Conservation (phyloP, 2,329 filamentous ascomycete genomes). For the Periconia digitata region DNA sequence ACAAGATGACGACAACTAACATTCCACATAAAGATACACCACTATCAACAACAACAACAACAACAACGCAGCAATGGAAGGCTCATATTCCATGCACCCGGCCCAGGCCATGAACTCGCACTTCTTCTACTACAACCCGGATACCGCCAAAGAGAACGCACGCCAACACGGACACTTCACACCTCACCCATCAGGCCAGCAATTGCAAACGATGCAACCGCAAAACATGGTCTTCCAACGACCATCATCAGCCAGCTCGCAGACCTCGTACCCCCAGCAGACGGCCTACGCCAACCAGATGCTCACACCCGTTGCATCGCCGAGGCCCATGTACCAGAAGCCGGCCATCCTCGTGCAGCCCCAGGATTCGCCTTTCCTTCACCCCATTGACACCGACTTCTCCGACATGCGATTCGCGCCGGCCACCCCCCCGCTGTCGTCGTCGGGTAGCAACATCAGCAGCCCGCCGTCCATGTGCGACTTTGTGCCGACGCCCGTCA, state of each 20-base stretch:
- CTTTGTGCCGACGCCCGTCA: conserved; percentile 78
- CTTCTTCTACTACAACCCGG: conserved; percentile 86
- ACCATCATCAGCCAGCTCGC: conserved; percentile 67
- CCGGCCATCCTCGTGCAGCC: conserved; percentile 68
- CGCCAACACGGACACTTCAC: conserved; percentile 77
- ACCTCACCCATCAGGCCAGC: conserved; percentile 50
- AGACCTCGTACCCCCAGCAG: conserved; percentile 48
- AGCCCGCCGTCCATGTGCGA: conserved; percentile 78
- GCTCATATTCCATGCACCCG: conserved; percentile 57
- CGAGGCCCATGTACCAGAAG: conserved; percentile 73
- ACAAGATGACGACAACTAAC: conserved; percentile 1
- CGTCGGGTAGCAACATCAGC: conserved; percentile 79
- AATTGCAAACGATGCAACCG: conserved; percentile 44
- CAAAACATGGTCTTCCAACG: conserved; percentile 52
- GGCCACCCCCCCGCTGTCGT: conserved; percentile 83
- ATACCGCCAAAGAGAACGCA: conserved; percentile 65
- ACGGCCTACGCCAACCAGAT: conserved; percentile 62
- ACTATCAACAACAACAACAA: conserved; percentile 1
- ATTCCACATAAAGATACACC: not conserved
- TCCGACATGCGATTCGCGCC: conserved; percentile 71
- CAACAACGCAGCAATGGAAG: conserved; percentile 60
- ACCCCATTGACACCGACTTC: conserved; percentile 74
- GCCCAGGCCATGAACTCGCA: conserved; percentile 66
- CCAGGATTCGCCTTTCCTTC: conserved; percentile 56
- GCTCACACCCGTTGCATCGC: conserved; percentile 76